These are phyloP conservation scores for Mycena vitilis DNA, from an alignment of 768 basidiomycete genomes.

Conservation along the genomic window DNA sequence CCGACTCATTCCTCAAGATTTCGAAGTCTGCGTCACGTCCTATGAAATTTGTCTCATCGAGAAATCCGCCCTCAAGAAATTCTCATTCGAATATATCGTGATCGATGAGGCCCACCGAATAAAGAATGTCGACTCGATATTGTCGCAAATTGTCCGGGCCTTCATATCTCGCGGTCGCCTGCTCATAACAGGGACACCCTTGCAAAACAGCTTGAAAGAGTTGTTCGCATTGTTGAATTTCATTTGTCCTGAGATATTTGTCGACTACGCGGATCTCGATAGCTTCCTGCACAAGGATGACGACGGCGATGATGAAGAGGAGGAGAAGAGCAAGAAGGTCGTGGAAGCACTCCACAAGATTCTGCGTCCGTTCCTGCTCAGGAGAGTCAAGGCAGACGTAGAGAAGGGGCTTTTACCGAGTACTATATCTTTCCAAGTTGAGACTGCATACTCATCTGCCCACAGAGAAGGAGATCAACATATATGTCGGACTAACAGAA, in stretches of 20 bases:
- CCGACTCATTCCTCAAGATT: conserved; percentile 86
- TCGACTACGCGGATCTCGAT: conserved; percentile 91
- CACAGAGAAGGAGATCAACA: conserved; percentile 97
- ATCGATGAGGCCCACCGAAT: conserved; percentile 99
- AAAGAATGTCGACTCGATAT: conserved; percentile 97
- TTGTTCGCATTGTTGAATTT: conserved; percentile 93
- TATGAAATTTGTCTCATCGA: conserved; percentile 99
- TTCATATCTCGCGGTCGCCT: conserved; percentile 91
- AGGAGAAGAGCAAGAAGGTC: conserved; percentile 90
- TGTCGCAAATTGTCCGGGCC: conserved; percentile 92
- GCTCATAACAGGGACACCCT: conserved; percentile 95
- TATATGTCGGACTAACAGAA: conserved; percentile 95
- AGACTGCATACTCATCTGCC: conserved; percentile 9
- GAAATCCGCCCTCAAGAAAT: conserved; percentile 91
- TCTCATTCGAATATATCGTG: conserved; percentile 96
- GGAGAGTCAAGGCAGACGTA: conserved; percentile 95
- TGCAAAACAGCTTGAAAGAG: conserved; percentile 98
- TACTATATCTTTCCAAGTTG: conserved; percentile 45
- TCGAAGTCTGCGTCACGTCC: conserved; percentile 94
- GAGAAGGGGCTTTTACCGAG: conserved; percentile 96
- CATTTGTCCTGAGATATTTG: conserved; percentile 96
- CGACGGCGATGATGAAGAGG: conserved; percentile 71
- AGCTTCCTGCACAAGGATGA: conserved; percentile 94
- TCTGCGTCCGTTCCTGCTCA: conserved; percentile 91
- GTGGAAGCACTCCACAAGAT: conserved; percentile 99